These are phyloP conservation scores for Huntiella savannae DNA, from an alignment of 2,329 filamentous ascomycete species.

Conservation along the genomic window DNA sequence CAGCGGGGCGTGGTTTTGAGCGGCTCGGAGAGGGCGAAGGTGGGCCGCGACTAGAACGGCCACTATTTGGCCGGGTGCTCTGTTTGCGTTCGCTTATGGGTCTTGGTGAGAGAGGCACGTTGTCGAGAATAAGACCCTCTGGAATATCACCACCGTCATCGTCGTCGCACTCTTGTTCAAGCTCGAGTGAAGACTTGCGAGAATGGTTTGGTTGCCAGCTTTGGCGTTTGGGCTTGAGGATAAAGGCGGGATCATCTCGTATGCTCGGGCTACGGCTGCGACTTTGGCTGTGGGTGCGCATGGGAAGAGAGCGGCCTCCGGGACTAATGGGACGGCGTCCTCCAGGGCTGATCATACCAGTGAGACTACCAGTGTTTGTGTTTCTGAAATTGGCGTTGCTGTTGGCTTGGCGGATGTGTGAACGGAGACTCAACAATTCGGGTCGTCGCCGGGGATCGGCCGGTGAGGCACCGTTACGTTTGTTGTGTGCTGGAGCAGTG, in stretches of 20 bases:
- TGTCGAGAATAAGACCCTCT: constrained; percentile 60
- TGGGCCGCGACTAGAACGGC: constrained; percentile 7
- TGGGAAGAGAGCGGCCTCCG: constrained; percentile 8
- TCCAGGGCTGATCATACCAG: constrained; percentile 13
- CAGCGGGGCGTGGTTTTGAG: constrained; percentile 32
- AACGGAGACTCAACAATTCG: constrained; percentile 24
- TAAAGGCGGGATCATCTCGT: constrained; percentile 23
- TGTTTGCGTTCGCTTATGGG: constrained; percentile 32
- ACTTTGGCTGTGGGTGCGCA: constrained; percentile 12
- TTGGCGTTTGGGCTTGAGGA: constrained; percentile 31
- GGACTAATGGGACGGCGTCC: constrained; percentile 6
- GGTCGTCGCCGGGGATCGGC: constrained; percentile 14
- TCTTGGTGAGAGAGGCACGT: constrained; percentile 64
- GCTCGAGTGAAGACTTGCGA: constrained; percentile 48
- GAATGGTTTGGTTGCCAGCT: constrained; percentile 52
- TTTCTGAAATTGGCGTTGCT: constrained; percentile 32
- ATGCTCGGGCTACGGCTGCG: constrained; percentile 33
- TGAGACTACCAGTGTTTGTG: constrained; percentile 24
- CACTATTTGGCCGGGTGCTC: constrained; percentile 23
- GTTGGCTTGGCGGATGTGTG: constrained; percentile 25
- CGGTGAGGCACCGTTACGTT: constrained; percentile 17
- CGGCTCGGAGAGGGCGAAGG: constrained; percentile 9
- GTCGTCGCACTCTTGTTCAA: constrained; percentile 58
- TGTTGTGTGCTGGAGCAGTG: constrained; percentile 8
- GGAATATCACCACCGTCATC: constrained; percentile 62